Conservation (phyloP, 2,329 filamentous ascomycete genomes). For the Stylonectria norvegica region DNA sequence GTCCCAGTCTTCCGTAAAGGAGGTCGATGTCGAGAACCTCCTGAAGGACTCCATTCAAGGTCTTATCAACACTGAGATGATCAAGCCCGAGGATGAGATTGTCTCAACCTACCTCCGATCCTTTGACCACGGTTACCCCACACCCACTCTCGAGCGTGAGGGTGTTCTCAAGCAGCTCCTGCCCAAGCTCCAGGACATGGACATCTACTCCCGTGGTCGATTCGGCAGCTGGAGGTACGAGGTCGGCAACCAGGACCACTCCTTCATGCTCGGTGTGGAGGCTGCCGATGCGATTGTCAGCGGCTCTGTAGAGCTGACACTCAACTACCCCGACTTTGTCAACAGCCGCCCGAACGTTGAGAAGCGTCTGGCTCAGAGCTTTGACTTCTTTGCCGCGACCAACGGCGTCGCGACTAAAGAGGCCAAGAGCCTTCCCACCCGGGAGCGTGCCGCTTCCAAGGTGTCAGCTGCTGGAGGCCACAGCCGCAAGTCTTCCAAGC, state of each 20-base stretch:
- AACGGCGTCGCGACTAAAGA: slow-evolving; percentile 30
- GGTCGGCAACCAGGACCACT: slow-evolving; percentile 94
- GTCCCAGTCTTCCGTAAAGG: slow-evolving; percentile 93
- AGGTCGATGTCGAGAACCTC: slow-evolving; percentile 80
- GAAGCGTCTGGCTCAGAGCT: slow-evolving; percentile 44
- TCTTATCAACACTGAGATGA: slow-evolving; percentile 96
- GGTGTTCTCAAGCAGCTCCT: slow-evolving; percentile 89
- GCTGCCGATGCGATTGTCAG: slow-evolving; percentile 87
- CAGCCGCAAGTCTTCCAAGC: slow-evolving; percentile 33
- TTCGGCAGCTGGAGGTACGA: slow-evolving; percentile 99
- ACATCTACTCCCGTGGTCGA: slow-evolving; percentile 91
- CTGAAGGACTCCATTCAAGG: slow-evolving; percentile 91
- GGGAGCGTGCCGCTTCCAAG: slow-evolving; percentile 31
- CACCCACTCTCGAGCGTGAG: slow-evolving; percentile 90
- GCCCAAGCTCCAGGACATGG: slow-evolving; percentile 85
- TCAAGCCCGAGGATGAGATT: slow-evolving; percentile 86
- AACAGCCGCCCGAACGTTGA: slow-evolving; percentile 66
- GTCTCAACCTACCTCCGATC: slow-evolving; percentile 97
- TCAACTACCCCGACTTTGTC: slow-evolving; percentile 97
- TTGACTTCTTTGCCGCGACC: slow-evolving; percentile 37
- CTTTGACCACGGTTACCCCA: slow-evolving; percentile 98
- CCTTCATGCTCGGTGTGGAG: slow-evolving; percentile 95
- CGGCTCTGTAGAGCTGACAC: slow-evolving; percentile 83
- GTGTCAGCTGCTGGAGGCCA: slow-evolving; percentile 28
- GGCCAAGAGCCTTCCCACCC: slow-evolving; percentile 36